Evolutionary conservation across 2,329 filamentous ascomycete species (phyloP).

Genomic region (Elsinoe necatrix): DNA sequence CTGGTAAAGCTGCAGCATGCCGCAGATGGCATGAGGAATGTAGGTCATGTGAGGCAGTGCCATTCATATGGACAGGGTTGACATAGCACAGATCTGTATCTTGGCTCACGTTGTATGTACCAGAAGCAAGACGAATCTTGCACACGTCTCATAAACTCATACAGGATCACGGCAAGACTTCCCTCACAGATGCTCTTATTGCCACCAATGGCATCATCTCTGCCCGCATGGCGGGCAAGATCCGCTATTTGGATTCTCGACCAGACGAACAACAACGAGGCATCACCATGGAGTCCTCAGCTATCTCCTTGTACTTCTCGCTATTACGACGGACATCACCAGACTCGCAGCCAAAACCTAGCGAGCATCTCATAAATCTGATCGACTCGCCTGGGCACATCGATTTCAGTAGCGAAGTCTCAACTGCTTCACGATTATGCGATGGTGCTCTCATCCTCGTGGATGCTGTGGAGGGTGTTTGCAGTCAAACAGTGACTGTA

Average conservation of each 20-base stretch:
- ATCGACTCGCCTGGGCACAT: slow-evolving; percentile 98
- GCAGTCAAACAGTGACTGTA: slow-evolving; percentile 96
- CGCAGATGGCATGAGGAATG: slow-evolving; percentile 85
- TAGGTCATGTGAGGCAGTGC: slow-evolving; percentile 39
- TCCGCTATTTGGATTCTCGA: slow-evolving; percentile 91
- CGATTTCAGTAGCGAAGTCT: slow-evolving; percentile 97
- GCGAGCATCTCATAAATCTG: slow-evolving; percentile 92
- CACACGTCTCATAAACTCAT: neutral
- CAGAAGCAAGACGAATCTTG: neutral
- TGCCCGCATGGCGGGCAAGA: slow-evolving; percentile 92
- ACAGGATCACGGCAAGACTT: slow-evolving; percentile 94
- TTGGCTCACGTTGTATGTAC: slow-evolving; percentile 72
- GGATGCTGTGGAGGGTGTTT: slow-evolving; percentile 94
- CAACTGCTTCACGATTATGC: slow-evolving; percentile 85
- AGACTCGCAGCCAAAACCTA: slow-evolving; percentile 45
- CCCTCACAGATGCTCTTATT: slow-evolving; percentile 87
- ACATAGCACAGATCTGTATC: slow-evolving; percentile 59
- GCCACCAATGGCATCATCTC: slow-evolving; percentile 99
- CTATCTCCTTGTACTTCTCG: slow-evolving; percentile 92
- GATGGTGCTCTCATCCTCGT: slow-evolving; percentile 92
- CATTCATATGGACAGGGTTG: slow-evolving; percentile 2
- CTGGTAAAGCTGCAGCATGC: slow-evolving; percentile 82
- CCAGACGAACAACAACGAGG: slow-evolving; percentile 92
- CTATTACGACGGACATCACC: slow-evolving; percentile 69
- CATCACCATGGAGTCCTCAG: slow-evolving; percentile 99